Base-by-base conservation (phyloP, 2,329 filamentous ascomycete genomes). In the Pseudogymnoascus sp. region DNA sequence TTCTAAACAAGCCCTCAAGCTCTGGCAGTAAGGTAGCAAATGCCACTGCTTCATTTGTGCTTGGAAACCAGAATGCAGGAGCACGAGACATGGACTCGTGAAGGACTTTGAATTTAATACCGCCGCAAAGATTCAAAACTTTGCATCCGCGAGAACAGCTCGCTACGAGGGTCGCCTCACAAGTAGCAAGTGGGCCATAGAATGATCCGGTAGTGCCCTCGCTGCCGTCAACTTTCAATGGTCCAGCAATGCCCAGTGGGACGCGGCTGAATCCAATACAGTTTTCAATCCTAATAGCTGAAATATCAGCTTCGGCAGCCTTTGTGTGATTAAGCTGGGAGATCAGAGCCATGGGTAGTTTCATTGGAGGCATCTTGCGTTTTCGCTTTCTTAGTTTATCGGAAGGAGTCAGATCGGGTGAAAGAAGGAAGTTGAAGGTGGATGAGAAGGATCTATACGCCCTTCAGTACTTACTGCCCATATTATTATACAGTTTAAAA, bases 81-180 rank as follows among this genome's bases (percentile, higher is more conserved):
- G 68, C 64, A 13, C 70, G 68, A 10, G 67, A 67, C 67, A 72
- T 69, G 38, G 42, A 64, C 11, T 71, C 68, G 2, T 64, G 50
- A 0, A 72, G 64, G 10, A 68, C 63, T n/a, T 66, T 63, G 23
- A 68, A 67, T 23, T 69, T 65, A 11, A 68, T 64, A 26, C 61
- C 68, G 31, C 69, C 67, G 44, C 62, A 64, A 10, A 62, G 59
- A 26, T 68, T 70, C 17, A 73, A 66, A 2, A 66, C 63, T 60
- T 73, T 73, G 62, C 71, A 70, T 17, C 72, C 72, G 17, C 71
- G 65, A 1, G 70, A 71, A 61, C 72, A 74, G 44, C 69, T 70
- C 3, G 70, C 71, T 7, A 73, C 66, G 13, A 73, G 61, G 1
- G 70, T 70, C 2, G 71, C 67, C 50, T 74, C 70, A 11, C 66